Evolutionary conservation across 371 early-diverging fungal species (phyloP), one percentile per base, ranked within the genome.

Genomic region (Thermomucor indicae-seudaticae): DNA sequence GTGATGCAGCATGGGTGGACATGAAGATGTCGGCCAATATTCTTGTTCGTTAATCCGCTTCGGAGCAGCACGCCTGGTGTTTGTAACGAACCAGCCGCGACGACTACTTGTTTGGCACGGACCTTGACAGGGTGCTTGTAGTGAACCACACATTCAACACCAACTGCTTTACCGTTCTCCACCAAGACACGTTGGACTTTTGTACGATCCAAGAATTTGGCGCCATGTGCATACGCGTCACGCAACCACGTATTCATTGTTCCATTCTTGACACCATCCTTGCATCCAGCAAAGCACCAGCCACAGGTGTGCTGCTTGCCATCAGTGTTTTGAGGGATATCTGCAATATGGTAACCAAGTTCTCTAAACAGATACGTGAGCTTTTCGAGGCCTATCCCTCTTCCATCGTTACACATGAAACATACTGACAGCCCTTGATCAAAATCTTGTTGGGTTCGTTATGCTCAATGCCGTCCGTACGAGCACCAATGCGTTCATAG

Each of bases 201-300:
- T 30, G 79, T 70, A 12, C 77, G 61, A 22, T 82, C 70, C 51
- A 89, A 51, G 53, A 91, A 86, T 19, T 70, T 57, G 11, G 84
- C 82, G 23, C 84, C 85, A 37, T 75, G 53, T 2, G 73, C 56
- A 28, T 74, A 55, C 23, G 90, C 90, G 54, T 89, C 89, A 28
- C 67, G 61, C 29, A 90, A 75, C 75, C 77, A 90, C 3, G 84
- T 81, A 57, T 80, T 73, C 64, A 77, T 72, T 1, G 84, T 73
- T 4, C 84, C 70, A 52, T 86, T 85, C 63, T 91, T 91, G 57
- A 83, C 76, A 16, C 83, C 84, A 49, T 78, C 81, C 34, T 77
- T 74, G 58, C 89, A 91, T 14, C 90, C 91, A 32, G 79, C 65
- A 31, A 62, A 72, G 49, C 90, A 91, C 55, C 64, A 83, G 4